Evolutionary conservation across 371 early-diverging fungal species (phyloP), one percentile per base, ranked within the genome.

Genomic region (Mucor irregularis): DNA sequence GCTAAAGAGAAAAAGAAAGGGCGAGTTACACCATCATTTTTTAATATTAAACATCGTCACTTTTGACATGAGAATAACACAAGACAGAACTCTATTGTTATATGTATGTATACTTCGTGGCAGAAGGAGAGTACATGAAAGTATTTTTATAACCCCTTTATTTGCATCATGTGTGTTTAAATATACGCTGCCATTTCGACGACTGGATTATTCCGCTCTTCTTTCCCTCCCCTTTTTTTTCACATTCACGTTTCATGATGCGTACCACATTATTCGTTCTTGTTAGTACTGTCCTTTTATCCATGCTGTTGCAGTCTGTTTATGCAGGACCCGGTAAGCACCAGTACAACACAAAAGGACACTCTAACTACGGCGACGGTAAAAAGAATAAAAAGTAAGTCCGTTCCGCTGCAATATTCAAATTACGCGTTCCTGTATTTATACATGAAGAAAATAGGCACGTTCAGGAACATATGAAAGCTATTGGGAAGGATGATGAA

Each of bases 381-480:
- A 50, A 49, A n/a, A 49, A 49, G 13, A 37, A 50, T 17, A 50
- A 50, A 16, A 37, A 50, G 50, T 50, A 38, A 39, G 50, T 49
- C n/a, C n/a, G n/a, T n/a, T n/a, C n/a, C n/a, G n/a, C n/a, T n/a
- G n/a, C n/a, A 17, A 19, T 5, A 11, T 14, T 25, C n/a, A n/a
- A 38, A 38, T 3, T 2, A 1, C n/a, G 2, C 45, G 21, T 21
- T 17, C 10, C 21, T 47, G 17, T 47, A n/a, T 35, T n/a, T 49
- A 33, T 33, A 19, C n/a, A 22, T 49, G 14, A 19, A 19, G 30
- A 30, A 46, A 30, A 11, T 37, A 74, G 71, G 28, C 73, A 76
- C 38, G 61, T 73, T 25, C 53, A 65, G 42, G 67, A 73, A 38
- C 76, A 75, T 56, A 49, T 75, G 19, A 64, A 67, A 21, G 49